Evolutionary conservation across 2,329 filamentous ascomycete species (phyloP).

Genomic region (Stachybotrys chlorohalonatus): DNA sequence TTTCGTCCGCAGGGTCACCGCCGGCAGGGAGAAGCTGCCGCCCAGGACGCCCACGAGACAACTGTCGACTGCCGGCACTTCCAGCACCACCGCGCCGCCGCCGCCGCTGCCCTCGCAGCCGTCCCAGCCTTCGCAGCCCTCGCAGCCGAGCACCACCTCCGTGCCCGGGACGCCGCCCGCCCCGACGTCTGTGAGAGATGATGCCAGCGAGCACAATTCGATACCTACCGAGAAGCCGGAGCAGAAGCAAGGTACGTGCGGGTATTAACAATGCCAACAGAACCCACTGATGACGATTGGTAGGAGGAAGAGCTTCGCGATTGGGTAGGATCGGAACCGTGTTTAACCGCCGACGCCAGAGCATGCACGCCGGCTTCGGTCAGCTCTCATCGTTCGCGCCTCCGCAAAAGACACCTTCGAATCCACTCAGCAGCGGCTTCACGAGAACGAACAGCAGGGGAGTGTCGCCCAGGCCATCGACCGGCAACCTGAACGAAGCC

Average conservation of each 20-base stretch:
- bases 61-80: conserved; percentile 25
- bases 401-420: conserved; percentile 35
- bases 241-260: conserved; percentile 25
- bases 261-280: not conserved
- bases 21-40: conserved; percentile 25
- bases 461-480: conserved; percentile 49
- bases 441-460: conserved; percentile 50
- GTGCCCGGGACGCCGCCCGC: not conserved
- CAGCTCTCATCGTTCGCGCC: conserved; percentile 32
- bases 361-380: conserved; percentile 53
- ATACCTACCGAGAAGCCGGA: conserved; percentile 19
- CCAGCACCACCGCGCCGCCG: conserved; percentile 10
- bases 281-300: not conserved
- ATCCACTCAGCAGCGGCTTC: conserved; percentile 36
- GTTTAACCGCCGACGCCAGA: conserved; percentile 54
- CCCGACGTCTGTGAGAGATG: conserved; percentile 10
- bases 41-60: conserved; percentile 32
- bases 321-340: conserved; percentile 60
- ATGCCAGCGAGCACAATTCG: conserved; percentile 34
- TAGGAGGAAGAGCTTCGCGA: conserved; percentile 18
- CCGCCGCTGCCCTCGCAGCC: conserved; percentile 10
- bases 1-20: conserved; percentile 42
- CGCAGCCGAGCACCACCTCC: not conserved
- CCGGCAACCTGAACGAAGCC: conserved; percentile 48
- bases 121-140: conserved; percentile 6